Base-by-base conservation (phyloP, 1,139 yeast species). In the Chernovozyma sophiae-reginae region DNA sequence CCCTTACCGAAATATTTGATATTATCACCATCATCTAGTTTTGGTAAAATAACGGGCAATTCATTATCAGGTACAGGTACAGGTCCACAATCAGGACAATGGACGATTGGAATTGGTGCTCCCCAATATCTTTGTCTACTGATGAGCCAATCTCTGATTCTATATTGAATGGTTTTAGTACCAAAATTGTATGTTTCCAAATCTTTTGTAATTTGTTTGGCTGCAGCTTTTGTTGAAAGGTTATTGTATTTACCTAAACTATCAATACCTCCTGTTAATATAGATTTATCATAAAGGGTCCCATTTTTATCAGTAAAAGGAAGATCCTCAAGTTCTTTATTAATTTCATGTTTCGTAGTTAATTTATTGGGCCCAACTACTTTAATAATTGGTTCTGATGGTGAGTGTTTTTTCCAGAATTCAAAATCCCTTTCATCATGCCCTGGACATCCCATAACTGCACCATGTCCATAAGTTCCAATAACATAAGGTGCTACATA, bases 41-140 rank as follows among this genome's bases (percentile, higher is more conserved):
- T 66, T 0, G 97, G 97, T 23, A 90, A 69, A 25, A 68, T 40
- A 0, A 92, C 97, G 0, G 98, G 98, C 18, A 92, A 68, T 18
- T 90, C 79, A 4, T 75, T 63, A 32, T 85, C 95, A 0, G 96
- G 96, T 14, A 90, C 97, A 0, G 97, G 84, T 2, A 87, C 96
- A 0, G 81, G 65, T 1, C 98, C 98, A 68, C 98, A 92, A 4
- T 60, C 48, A 7, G 72, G 72, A 62, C 98, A 92, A 50, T 92
- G 95, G 18, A 92, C 68, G 26, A 92, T 86, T 2, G 98, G 98
- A 39, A 92, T 92, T 3, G 98, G 98, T 0, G 97, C 95, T 22
- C 98, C 98, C 98, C 98, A 92, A 56, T 85, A 92, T 42, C 98
- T 67, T 60, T 92, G 98, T 51, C 98, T 77, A 53, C 95, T 82